Base-by-base conservation (phyloP, 1,284 basidiomycete species). In the Meripilus lineatus region DNA sequence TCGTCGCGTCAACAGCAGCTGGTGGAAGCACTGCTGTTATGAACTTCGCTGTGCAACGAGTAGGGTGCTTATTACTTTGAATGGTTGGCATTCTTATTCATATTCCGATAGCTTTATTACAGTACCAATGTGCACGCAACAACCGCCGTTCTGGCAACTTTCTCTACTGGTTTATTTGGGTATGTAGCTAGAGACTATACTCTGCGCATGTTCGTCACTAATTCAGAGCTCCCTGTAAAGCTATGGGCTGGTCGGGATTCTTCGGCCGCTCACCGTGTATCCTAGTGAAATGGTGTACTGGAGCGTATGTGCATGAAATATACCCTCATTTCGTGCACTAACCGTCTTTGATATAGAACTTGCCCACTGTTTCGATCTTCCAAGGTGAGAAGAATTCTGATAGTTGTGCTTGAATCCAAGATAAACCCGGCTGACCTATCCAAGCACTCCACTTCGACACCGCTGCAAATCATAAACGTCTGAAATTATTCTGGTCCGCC, bases 211-310 rank as follows among this genome's bases (percentile, higher is more conserved):
- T 15, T 21, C 18, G 4, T 22, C 28, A 18, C 5, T 7, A 18
- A 23, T 14, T 7, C 5, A 15, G 18, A 17, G 5, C 8, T 10
- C 10, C 22, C 14, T 36, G n/a, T n/a, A n/a, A n/a, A 75, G 73
- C 11, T 83, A 81, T 52, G 79, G 79, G 6, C 61, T 84, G 2
- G 72, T 80, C 22, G 78, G 77, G 3, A 54, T 80, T 5, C 58
- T 79, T 6, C 71, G 77, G 3, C 77, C 77, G 8, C 67, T 84
- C 35, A 77, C 78, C 0, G 81, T 84, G 14, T 79, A 80, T 57
- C 82, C 83, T 0, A 76, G 78, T n/a, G 76, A 80, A 58, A 81
- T 82, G 78, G 79, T 86, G 23, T 84, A 83, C 61, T 84, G 82
- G 67, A 56, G 43, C 40, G 75, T 76, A 52, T 50, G 72, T 63